These are phyloP conservation scores for Cystobasidium tubakii DNA, from an alignment of 768 basidiomycete genomes.

Conservation along the genomic window DNA sequence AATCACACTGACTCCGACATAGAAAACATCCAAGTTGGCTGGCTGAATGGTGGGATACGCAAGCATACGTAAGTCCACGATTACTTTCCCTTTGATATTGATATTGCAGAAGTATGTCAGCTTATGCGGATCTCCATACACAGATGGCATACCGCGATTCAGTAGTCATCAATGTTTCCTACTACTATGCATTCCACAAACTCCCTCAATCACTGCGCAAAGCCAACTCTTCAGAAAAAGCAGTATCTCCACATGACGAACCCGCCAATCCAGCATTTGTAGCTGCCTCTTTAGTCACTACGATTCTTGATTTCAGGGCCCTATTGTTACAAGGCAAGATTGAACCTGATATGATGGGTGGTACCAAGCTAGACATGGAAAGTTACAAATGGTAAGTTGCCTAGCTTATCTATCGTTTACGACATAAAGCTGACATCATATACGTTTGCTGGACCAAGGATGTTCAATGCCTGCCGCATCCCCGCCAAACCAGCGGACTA, in stretches of 20 bases:
- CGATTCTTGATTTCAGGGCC: constrained; percentile 72
- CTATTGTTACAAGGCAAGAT: constrained; percentile 60
- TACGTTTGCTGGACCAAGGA: constrained; percentile 87
- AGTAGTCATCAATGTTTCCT: constrained; percentile 37
- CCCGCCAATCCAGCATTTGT: constrained; percentile 52
- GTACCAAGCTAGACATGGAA: constrained; percentile 71
- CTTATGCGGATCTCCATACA: no score
- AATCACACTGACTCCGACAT: neutral
- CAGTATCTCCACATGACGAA: constrained; percentile 9
- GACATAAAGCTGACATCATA: constrained; percentile 58
- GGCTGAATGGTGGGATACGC: constrained; percentile 37
- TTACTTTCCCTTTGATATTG: no score
- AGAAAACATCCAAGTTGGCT: constrained; percentile 8
- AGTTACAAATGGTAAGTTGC: constrained; percentile 74
- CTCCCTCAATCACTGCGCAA: constrained; percentile 33
- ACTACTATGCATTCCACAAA: constrained; percentile 37
- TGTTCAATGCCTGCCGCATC: constrained; percentile 87
- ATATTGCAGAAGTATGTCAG: no score
- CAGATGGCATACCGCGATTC: constrained; percentile 38
- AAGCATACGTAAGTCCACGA: constrained; percentile 10
- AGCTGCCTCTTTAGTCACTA: constrained; percentile 77
- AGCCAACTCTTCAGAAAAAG: neutral
- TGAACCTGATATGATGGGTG: constrained; percentile 62
- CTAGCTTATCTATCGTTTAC: constrained; percentile 1
- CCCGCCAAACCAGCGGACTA: constrained; percentile 77